Evolutionary conservation across 2,329 filamentous ascomycete genomes (phyloP), one percentile per base, ranked within the genome.

Genomic region (Monosporascus sp.): DNA sequence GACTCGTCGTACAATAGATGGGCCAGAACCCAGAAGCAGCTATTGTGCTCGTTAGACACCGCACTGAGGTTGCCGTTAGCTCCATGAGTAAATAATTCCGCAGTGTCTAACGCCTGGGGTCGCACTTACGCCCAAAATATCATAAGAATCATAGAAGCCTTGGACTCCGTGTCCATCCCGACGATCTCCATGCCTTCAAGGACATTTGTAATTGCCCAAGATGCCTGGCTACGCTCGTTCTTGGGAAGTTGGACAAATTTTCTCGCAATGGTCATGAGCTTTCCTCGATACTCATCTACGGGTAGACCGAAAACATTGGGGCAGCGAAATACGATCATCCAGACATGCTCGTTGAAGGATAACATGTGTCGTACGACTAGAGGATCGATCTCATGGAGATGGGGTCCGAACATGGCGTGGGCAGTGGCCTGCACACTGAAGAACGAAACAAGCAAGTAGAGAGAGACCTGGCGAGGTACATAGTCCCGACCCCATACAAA

Each of bases 91-190:
- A 37, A 37, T 37, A 37, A n/a, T n/a, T n/a, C n/a, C n/a, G n/a
- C n/a, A n/a, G n/a, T n/a, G n/a, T n/a, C 15, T 7, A 15, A 37
- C 34, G 15, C 7, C 34, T 37, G 34, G 34, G 7, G 34, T 31
- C 24, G 31, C 18, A 49, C 53, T 52, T 52, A 55, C 53, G 53
- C 53, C 53, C 50, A 55, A 24, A 47, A 55, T 17, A 47, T 52
- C 50, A 55, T 47, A 17, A 55, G 18, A 5, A 55, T 47, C 22
- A 55, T 25, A 2, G 47, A 52, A 4, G 49, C 53, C 5, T 36
- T 3, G 8, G 53, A n/a, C 22, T 55, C 47, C 6, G 48, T 5
- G 25, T 52, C 48, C 6, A 52, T 50, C 8, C 42, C 53, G 3
- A 55, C 53, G 11, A 50, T 49, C 24, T 55, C 53, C 25, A 18